Evolutionary conservation across 2,329 filamentous ascomycete species (phyloP).

Genomic region (Penicillium sp.): DNA sequence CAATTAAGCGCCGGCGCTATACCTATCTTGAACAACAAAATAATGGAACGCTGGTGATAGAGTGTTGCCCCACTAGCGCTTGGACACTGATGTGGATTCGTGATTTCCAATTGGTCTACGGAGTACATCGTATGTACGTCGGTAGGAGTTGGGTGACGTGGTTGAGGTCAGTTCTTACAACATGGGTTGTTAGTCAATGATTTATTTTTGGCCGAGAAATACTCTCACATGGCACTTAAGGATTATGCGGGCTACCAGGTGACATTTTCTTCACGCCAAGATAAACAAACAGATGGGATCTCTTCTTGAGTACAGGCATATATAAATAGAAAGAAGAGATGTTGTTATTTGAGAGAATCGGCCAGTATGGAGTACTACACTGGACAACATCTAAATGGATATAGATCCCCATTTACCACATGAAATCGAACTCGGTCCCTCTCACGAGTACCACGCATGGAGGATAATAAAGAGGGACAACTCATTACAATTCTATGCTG

Average conservation of each 20-base stretch:
- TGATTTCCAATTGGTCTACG: neutral
- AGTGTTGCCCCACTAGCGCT: neutral
- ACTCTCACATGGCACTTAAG: neutral
- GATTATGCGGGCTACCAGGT: neutral
- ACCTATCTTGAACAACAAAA: neutral
- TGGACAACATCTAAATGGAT: neutral
- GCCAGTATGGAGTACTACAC: neutral
- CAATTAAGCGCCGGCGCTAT: conserved; percentile 10
- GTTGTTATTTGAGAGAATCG: neutral
- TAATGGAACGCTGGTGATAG: neutral
- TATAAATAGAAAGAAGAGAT: neutral
- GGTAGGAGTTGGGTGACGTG: too few species aligned
- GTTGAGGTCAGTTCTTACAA: neutral
- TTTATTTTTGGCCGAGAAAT: neutral
- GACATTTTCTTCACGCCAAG: neutral
- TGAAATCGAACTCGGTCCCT: neutral
- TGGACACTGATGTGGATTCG: neutral
- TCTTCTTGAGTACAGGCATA: neutral
- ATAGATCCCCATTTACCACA: neutral
- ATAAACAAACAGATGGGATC: neutral
- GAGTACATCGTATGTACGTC: neutral
- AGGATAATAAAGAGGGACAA: neutral
- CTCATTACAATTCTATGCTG: neutral
- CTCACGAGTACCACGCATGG: neutral
- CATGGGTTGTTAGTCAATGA: neutral